Evolutionary conservation across 139 green algal species (phyloP), one percentile per base, ranked within the genome.

Genomic region (Tetraselmis striata): DNA sequence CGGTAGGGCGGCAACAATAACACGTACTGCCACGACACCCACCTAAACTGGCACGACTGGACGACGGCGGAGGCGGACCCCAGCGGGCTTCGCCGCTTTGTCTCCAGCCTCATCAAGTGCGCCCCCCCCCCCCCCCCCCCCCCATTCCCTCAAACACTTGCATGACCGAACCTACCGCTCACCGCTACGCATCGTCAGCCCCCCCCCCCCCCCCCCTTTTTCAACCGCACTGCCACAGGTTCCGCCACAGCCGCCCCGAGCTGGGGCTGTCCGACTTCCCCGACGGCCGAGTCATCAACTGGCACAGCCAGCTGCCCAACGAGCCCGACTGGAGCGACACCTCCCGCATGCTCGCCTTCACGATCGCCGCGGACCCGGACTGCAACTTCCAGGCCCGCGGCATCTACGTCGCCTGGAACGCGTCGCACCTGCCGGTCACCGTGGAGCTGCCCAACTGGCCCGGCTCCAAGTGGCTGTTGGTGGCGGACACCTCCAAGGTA

Each of bases 1-100:
- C n/a, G 76, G 78, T 81, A 92, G 85, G 83, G 79, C 75, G 96
- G 96, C 81, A 99, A 99, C 89, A 99, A 99, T 89, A 99, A 99
- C 93, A 99, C 96, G 26, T 99, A 99, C 91, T 99, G 96, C 91
- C 95, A 98, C 85, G 96, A 99, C 92, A 90, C 83, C 2, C 45
- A 84, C 32, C 87, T 98, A 59, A 98, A 98, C 87, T 98, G 90
- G 45, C 82, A 90, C 79, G 29, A 59, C n/a, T 90, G 85, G 81
- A 85, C 80, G 78, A 89, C 89, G 27, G 59, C 27, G 0, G 30
- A 82, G 0, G 93, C 97, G 80, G 88, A 90, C 22, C 31, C 45
- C 1, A 92, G 67, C 30, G 80, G 95, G 80, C 90, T 97, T 74
- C 59, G 80, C 23, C 92, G 95, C 83, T 98, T 98, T 85, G 90